Evolutionary conservation across 1,139 yeast species (phyloP), one percentile per base, ranked within the genome.

Genomic region (Debaryomycetaceae sp.): DNA sequence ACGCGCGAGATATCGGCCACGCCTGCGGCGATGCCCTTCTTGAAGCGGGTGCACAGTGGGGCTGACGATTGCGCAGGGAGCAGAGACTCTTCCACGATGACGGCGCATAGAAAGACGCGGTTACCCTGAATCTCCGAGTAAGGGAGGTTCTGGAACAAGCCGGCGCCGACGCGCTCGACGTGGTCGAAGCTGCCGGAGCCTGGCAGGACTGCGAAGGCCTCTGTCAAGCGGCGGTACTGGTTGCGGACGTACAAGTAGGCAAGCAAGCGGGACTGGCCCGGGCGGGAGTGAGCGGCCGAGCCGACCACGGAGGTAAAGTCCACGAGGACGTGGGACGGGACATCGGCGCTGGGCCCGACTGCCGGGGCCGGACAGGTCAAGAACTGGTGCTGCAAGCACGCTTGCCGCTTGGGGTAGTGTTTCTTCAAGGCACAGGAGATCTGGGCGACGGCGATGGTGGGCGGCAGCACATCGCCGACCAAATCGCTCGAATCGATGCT

Each of bases 1-100:
- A 83, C 70, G 43, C 94, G 69, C 6, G 93, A 74, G 32, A 85
- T 77, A 53, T 85, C 94, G 25, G 87, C 73, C 13, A 80, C 92
- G 51, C 95, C 95, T 4, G 87, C 87, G 25, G 92, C 93, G 13
- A 85, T 73, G 34, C 95, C 95, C 46, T 78, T 76, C 45, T 82
- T 75, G n/a, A 73, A 48, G 22, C 29, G 29, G 45, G 54, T 20
- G n/a, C n/a, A n/a, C n/a, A n/a, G n/a, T n/a, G n/a, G n/a, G n/a
- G n/a, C n/a, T n/a, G n/a, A n/a, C 35, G 46, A 51, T 37, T 56
- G 50, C 30, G 47, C 35, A 27, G 43, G 47, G 38, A 63, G 46
- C 30, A 60, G 65, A 27, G 73, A 57, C 34, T 69, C 73, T 49
- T 80, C 90, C 1, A 80, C 73, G 34, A 80, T 55, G 4, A 75